These are phyloP conservation scores for Acephala macrosclerotiorum DNA, from an alignment of 2,329 filamentous ascomycete genomes.

Conservation along the genomic window DNA sequence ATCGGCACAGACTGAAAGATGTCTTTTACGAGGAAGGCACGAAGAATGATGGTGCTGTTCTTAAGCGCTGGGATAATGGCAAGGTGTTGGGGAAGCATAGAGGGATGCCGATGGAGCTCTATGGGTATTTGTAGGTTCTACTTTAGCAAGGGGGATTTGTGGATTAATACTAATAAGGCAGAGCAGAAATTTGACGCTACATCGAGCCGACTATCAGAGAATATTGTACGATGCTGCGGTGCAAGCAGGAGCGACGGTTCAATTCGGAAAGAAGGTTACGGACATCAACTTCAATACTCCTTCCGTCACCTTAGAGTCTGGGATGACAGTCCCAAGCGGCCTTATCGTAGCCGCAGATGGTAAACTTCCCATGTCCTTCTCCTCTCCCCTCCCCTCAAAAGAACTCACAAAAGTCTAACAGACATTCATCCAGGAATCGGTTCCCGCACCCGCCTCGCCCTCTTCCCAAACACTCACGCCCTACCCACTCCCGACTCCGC, in stretches of 20 bases:
- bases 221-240: constrained; percentile 21
- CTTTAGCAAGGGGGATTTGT: not conserved
- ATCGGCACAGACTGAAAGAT: constrained; percentile 11
- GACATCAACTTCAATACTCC: constrained; percentile 46
- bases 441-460: constrained; percentile 8
- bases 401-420: not conserved
- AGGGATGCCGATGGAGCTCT: constrained; percentile 9
- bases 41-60: constrained; percentile 8
- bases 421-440: constrained; percentile 12
- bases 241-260: constrained; percentile 9
- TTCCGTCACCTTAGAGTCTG: constrained; percentile 53
- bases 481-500: constrained; percentile 10
- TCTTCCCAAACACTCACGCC: constrained; percentile 17
- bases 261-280: constrained; percentile 12
- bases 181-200: constrained; percentile 13
- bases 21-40: constrained; percentile 15
- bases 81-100: constrained; percentile 15
- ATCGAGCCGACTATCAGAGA: constrained; percentile 24
- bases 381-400: not conserved
- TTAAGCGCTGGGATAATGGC: constrained; percentile 18
- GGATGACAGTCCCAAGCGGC: constrained; percentile 52
- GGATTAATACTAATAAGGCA: not conserved
- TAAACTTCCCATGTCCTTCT: not conserved
- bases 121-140: constrained; percentile 12
- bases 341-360: constrained; percentile 63